These are phyloP conservation scores for Aspergillus niger DNA, from an alignment of 2,329 filamentous ascomycete species.

Conservation along the genomic window DNA sequence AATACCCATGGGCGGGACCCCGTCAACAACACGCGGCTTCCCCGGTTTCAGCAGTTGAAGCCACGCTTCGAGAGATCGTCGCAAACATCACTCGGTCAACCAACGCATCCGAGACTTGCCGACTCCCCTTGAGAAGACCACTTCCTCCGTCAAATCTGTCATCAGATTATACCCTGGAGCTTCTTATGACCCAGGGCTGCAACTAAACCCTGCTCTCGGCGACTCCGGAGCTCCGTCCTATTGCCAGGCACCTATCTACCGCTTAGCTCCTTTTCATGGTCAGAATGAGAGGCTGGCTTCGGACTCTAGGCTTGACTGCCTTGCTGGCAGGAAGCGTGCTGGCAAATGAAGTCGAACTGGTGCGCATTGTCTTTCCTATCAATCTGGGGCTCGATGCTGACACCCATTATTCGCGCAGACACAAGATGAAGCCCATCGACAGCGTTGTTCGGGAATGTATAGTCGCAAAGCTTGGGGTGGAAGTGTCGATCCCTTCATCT, in stretches of 20 bases:
- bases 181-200: constrained; percentile 25
- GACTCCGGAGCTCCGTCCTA: constrained; percentile 26
- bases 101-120: constrained; percentile 4
- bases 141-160: background rate
- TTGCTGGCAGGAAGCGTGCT: constrained; percentile 41
- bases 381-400: background rate
- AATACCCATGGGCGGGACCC: constrained; percentile 24
- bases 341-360: constrained; percentile 51
- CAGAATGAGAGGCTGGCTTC: constrained; percentile 45
- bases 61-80: constrained; percentile 19
- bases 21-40: constrained; percentile 28
- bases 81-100: constrained; percentile 1
- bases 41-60: constrained; percentile 21
- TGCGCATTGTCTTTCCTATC: constrained; percentile 26
- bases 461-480: constrained; percentile 87
- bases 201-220: constrained; percentile 16
- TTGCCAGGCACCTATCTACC: background rate
- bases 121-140: background rate
- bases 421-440: constrained; percentile 72
- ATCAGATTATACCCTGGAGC: background rate
- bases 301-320: constrained; percentile 39
- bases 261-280: constrained; percentile 27
- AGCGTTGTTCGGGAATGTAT: constrained; percentile 94
- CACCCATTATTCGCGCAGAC: constrained; percentile 55
- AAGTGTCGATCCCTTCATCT: constrained; percentile 82